Evolutionary conservation across 768 basidiomycete species (phyloP), one percentile per base, ranked within the genome.

Genomic region (Epithele typhae): DNA sequence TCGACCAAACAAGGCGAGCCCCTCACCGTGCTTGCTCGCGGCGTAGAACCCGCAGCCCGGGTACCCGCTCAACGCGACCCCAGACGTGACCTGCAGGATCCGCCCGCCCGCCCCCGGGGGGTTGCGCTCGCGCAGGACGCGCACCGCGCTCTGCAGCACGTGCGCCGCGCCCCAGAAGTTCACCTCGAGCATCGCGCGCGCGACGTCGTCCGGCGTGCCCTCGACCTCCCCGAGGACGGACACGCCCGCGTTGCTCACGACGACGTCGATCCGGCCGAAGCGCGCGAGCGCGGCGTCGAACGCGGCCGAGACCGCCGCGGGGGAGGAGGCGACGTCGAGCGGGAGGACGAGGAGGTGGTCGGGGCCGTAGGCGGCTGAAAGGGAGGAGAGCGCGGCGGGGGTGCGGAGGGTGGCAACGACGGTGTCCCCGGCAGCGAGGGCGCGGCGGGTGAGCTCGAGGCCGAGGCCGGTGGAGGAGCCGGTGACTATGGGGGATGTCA

Each of bases 111-210:
- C 12, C 12, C n/a, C 43, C 12, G 70, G 67, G n/a, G 58, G 46
- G 50, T 72, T 71, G 3, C 61, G 56, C 12, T 71, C 69, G 22
- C 69, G 58, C 51, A 71, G 64, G 46, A 61, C 61, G 40, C 48
- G 45, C 22, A 71, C 57, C 0, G 67, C 64, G 33, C 60, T 67
- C 35, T 45, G 50, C 35, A 48, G 62, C 35, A 70, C 68, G 25
- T 59, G 49, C 0, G 45, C 52, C 0, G 60, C 57, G 8, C 61
- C 59, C 57, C 54, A 62, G 48, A 59, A 62, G 46, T 59, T 56
- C 14, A 55, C 51, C 34, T 63, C 61, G 44, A 63, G 55, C 51
- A 58, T 21, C 8, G n/a, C 34, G 8, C 52, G 46, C 5, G 53
- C 60, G 21, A 34, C 42, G 23, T 51, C 54, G n/a, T 52, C 55